Percentiles rank a stretch among this genome's conserved stretches.
phyloP scores from a whole-genome alignment of 495 filamentous ascomycete species.

The Lichenothelia convexa region DNA sequence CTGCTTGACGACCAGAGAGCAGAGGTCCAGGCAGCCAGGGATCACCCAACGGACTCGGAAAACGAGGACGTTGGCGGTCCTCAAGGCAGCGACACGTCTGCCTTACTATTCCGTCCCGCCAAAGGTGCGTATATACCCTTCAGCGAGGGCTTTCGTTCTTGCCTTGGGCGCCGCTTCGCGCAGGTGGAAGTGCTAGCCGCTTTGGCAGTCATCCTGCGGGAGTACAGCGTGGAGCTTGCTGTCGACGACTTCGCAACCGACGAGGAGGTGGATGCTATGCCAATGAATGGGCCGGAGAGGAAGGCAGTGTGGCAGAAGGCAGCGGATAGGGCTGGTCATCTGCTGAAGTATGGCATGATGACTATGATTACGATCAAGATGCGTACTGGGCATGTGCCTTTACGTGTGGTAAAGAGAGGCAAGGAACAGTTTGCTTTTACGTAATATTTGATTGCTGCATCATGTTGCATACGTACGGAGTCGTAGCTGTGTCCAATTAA shows the following conservation, averaged over 20 bases:
- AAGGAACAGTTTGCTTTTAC: constrained; percentile 36
- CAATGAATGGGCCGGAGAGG: constrained; percentile 22
- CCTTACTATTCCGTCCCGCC: constrained; percentile 36
- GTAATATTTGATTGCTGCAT: no score
- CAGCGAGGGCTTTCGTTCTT: constrained; percentile 51
- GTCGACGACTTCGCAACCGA: constrained; percentile 41
- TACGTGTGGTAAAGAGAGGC: constrained; percentile 44
- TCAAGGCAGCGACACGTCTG: constrained; percentile 32
- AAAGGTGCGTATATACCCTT: constrained; percentile 56
- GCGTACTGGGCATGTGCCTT: constrained; percentile 33
- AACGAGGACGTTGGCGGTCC: constrained; percentile 37
- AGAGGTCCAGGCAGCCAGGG: constrained; percentile 21
- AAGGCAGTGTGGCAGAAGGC: constrained; percentile 34
- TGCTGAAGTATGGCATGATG: constrained; percentile 29
- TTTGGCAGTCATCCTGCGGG: constrained; percentile 44
- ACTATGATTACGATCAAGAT: constrained; percentile 46
- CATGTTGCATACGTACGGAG: no score
- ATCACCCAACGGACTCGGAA: constrained; percentile 24
- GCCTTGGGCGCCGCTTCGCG: constrained; percentile 51
- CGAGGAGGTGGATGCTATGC: constrained; percentile 39
- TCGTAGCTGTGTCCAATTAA: no score
- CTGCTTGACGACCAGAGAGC: constrained; percentile 27
- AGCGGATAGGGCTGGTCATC: constrained; percentile 25
- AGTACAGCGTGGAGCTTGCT: constrained; percentile 46
- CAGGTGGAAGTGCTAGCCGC: constrained; percentile 59